A percentile compares a stretch with the other conserved stretches of the same genome.
phyloP scores from a whole-genome alignment of 495 filamentous ascomycete genomes.

The Viridothelium virens region DNA sequence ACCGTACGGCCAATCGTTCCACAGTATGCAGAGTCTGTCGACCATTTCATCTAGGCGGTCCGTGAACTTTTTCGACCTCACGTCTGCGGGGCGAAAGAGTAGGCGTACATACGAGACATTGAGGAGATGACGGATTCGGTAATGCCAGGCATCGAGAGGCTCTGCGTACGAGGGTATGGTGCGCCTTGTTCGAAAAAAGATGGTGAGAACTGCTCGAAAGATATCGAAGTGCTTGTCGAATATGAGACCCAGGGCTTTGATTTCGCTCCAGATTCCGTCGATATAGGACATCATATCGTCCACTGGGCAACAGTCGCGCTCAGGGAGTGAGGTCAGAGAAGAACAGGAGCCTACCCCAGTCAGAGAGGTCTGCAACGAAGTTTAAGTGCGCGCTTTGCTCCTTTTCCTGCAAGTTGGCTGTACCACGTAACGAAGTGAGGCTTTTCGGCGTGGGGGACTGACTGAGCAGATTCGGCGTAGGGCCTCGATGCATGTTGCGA shows the following conservation, averaged over 20 bases:
- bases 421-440: too few relatives aligned
- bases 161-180: background rate
- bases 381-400: too few relatives aligned
- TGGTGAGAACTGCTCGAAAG: background rate
- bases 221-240: background rate
- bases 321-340: background rate
- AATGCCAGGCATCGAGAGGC: background rate
- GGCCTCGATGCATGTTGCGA: too few relatives aligned
- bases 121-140: background rate
- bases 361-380: too few relatives aligned
- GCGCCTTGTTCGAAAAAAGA: conserved; percentile 1
- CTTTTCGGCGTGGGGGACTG: too few relatives aligned
- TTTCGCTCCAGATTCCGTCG: background rate
- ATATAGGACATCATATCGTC: background rate
- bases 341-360: background rate
- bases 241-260: background rate
- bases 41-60: background rate
- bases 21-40: background rate
- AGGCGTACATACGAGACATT: background rate
- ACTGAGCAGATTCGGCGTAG: too few relatives aligned
- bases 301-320: background rate
- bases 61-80: background rate
- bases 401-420: too few relatives aligned
- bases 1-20: background rate
- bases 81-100: background rate